Conservation (phyloP, 2,329 filamentous ascomycete genomes). For the Annulohypoxylon truncatum region DNA sequence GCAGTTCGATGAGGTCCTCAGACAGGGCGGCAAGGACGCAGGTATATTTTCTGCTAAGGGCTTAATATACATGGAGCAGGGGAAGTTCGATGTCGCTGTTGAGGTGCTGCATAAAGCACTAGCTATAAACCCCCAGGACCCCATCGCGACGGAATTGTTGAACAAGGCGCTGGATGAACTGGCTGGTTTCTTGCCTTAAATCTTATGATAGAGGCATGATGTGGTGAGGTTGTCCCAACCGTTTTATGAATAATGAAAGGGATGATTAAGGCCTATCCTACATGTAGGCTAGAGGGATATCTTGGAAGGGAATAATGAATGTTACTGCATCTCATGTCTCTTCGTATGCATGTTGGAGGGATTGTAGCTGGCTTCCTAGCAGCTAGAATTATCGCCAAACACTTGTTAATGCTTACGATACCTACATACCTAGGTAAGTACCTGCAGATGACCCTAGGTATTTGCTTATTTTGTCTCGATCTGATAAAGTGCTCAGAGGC, state of each 20-base stretch:
- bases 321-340: not conserved
- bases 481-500: not conserved
- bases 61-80: conserved; percentile 83
- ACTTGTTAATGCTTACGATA: not conserved
- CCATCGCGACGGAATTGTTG: conserved; percentile 82
- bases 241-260: conserved; percentile 8
- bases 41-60: conserved; percentile 85
- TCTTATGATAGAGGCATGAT: not conserved
- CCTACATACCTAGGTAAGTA: not conserved
- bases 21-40: conserved; percentile 82
- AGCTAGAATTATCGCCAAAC: not conserved
- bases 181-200: conserved; percentile 51
- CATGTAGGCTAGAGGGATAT: conserved; percentile 5
- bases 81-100: conserved; percentile 79
- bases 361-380: not conserved
- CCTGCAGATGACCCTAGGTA: not conserved
- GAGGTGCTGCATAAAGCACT: conserved; percentile 86
- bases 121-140: conserved; percentile 81
- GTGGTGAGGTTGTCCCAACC: not conserved
- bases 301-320: not conserved
- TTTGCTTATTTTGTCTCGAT: not conserved
- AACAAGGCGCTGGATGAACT: conserved; percentile 77
- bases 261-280: not conserved
- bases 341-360: not conserved
- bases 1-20: conserved; percentile 88